Evolutionary conservation across 306 rosid species (phyloP), one percentile per base, ranked within the genome.

Genomic region (Arachis hypogaea): DNA sequence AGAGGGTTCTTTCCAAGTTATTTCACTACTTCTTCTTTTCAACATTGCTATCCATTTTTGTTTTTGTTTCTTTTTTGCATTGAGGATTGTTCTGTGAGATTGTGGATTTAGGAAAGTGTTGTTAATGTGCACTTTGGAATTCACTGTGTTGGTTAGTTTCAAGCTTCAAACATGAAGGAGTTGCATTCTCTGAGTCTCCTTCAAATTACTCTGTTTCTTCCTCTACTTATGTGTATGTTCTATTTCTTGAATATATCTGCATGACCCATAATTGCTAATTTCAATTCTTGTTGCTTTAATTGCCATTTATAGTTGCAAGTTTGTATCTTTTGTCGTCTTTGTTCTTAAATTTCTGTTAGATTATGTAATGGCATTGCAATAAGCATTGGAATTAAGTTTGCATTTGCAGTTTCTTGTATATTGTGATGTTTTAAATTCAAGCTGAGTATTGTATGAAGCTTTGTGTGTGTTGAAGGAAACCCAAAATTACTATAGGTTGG

Each of bases 91-190:
- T 18, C 56, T 74, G 38, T 74, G 64, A 66, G 72, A 52, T 29
- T 63, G 28, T 74, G 22, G 68, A 69, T 50, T 43, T 49, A 28
- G 16, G 33, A 22, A 59, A 14, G 56, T 64, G 63, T 49, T 36
- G 46, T 76, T 22, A 50, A 46, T 69, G 68, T 73, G 52, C 45
- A 59, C 38, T 76, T 55, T 73, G 61, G 50, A 57, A 56, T 76
- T 78, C 63, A 14, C 22, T 63, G 75, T 14, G 29, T 65, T 46
- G 18, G 43, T 40, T 33, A 60, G 45, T 58, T 9, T 67, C 67
- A 67, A 69, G 82, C 54, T 82, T 70, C 77, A 70, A 80, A 36
- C 40, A 87, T 87, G 92, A 81, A 75, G 58, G 51, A 51, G 54
- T 43, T 59, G 63, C 76, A 50, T 68, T 80, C 69, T 59, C 50